A percentile compares a stretch with the other conserved stretches of the same genome.
Evolutionary conservation across 1,284 basidiomycete genomes (phyloP).

Genomic region (Neolentinus lepideus): DNA sequence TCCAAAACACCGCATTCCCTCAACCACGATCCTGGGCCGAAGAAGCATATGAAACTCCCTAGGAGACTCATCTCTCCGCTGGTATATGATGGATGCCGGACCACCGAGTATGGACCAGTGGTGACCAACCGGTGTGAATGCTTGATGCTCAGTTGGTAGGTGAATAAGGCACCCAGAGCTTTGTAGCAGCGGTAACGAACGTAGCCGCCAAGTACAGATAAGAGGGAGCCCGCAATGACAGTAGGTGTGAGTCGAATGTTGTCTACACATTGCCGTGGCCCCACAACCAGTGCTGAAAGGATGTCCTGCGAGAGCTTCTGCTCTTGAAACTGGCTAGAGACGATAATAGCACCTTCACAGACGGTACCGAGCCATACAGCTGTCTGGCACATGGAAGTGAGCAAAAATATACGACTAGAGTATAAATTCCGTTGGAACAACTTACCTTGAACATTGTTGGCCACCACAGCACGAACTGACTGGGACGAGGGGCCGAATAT

Average conservation of each 20-base stretch:
- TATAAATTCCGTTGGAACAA: not conserved
- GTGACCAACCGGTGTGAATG: constrained; percentile 8
- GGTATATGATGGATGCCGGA: constrained; percentile 11
- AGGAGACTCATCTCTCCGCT: constrained; percentile 6
- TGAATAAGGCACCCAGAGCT: not conserved
- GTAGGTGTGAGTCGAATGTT: not conserved
- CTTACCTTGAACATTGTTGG: not conserved
- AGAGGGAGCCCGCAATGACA: not conserved
- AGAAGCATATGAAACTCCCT: constrained; percentile 6
- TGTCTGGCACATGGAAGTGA: not conserved
- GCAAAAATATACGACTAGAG: no score
- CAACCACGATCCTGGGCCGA: constrained; percentile 9
- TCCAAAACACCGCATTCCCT: not conserved
- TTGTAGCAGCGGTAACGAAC: not conserved
- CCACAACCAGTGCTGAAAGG: not conserved
- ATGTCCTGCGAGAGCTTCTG: not conserved
- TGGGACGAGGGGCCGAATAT: not conserved
- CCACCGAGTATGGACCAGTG: constrained; percentile 9
- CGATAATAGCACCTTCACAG: not conserved
- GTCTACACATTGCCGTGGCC: no score
- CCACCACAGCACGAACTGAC: not conserved
- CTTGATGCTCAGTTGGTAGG: not conserved
- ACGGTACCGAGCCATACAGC: not conserved
- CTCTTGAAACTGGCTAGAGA: not conserved
- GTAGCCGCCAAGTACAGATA: not conserved